These are phyloP conservation scores for Colletotrichum eremochloae DNA, from an alignment of 2,329 filamentous ascomycete genomes.

Conservation along the genomic window DNA sequence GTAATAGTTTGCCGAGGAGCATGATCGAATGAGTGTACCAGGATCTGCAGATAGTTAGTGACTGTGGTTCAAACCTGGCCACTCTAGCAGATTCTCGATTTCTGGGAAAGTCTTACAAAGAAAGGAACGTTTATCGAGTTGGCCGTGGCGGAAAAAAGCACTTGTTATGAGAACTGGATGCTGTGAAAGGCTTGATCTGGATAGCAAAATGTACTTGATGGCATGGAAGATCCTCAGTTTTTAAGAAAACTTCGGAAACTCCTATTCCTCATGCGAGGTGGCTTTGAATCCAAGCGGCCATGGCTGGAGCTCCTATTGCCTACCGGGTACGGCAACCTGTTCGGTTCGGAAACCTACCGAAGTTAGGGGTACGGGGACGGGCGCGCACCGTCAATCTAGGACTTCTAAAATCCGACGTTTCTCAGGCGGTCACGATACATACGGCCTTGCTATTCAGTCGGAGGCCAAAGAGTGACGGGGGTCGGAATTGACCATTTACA, in stretches of 20 bases:
- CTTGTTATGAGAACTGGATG: conserved; percentile 7
- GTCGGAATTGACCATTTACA: not conserved
- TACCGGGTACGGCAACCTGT: not conserved
- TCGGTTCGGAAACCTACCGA: not conserved
- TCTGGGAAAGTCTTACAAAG: not conserved
- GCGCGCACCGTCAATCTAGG: not conserved
- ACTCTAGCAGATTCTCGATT: not conserved
- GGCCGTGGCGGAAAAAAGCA: not conserved
- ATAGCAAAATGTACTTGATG: too few species aligned
- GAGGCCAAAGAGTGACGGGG: too few species aligned
- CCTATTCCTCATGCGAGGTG: not conserved
- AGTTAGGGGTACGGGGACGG: not conserved
- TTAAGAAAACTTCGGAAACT: not conserved
- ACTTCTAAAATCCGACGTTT: not conserved
- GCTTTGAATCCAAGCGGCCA: not conserved
- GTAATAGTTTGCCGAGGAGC: not conserved
- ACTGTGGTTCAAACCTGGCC: fast-evolving
- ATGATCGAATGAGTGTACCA: not conserved
- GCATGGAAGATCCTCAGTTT: not conserved
- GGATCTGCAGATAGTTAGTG: not conserved
- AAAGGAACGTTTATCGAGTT: not conserved
- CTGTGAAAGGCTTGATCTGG: not conserved
- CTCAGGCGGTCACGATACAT: not conserved
- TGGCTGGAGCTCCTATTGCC: not conserved
- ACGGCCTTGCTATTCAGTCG: not conserved